Evolutionary conservation across 2,329 filamentous ascomycete genomes (phyloP), one percentile per base, ranked within the genome.

Genomic region (Penicillium sp.): DNA sequence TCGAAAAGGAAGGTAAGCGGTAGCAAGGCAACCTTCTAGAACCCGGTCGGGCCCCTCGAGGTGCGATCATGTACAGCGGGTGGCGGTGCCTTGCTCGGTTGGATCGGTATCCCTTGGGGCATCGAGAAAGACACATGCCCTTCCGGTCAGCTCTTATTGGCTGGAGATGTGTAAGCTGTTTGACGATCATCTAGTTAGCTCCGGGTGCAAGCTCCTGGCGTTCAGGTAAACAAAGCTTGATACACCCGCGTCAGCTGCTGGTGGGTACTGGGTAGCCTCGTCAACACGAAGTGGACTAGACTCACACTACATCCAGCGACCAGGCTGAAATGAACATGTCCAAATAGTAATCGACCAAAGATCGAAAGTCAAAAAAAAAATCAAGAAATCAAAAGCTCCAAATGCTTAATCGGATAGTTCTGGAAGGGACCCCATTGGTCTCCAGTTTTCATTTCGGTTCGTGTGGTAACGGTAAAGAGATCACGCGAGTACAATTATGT

Each of bases 21-120:
- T 43, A 54, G 29, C 21, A 35, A 26, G 59, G 56, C 37, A 61
- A 50, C 33, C 33, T 56, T 59, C 55, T 54, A 52, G 56, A 61
- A 59, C 27, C 42, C 14, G 42, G 37, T 35, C 39, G 19, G 29
- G 43, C 26, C 21, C 14, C 48, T 43, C 16, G 23, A 43, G 25
- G 21, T 35, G 31, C 39, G 27, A 33, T 21, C 10, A 9, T 27
- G n/a, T n/a, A 39, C 21, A 33, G 11, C 49, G 37, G 26, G 49
- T 35, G 37, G 35, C 49, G 23, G 25, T 25, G 27, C 10, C 21
- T 52, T 45, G 42, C 31, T 26, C 31, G 31, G 44, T 43, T 39
- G 14, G 45, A 23, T 42, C 39, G 39, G 39, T 42, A 42, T 23
- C 9, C 39, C 45, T 9, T 39, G 35, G 44, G 44, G 16, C 27